These are phyloP conservation scores for Leucocoprinus birnbaumii DNA, from an alignment of 768 basidiomycete species.

Conservation along the genomic window DNA sequence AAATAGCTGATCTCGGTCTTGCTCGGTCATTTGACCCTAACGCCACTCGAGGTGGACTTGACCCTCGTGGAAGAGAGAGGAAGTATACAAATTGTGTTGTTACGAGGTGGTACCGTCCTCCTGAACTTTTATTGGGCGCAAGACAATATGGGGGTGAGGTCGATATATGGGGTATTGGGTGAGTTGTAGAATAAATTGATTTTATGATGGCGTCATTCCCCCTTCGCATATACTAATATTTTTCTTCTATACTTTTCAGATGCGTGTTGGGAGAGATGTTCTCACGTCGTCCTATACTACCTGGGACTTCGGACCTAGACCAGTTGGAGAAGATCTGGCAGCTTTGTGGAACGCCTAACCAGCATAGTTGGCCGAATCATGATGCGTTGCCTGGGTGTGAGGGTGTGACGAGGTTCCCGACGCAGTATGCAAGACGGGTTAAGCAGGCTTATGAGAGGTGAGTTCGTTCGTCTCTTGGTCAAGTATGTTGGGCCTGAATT, in stretches of 20 bases:
- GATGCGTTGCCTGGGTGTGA: constrained; percentile 78
- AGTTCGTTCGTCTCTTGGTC: constrained; percentile 19
- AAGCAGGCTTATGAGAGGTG: constrained; percentile 60
- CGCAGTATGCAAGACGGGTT: constrained; percentile 49
- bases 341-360: constrained; percentile 86
- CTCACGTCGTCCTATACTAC: constrained; percentile 78
- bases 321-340: constrained; percentile 89
- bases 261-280: constrained; percentile 99
- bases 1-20: constrained; percentile 94
- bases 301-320: constrained; percentile 86
- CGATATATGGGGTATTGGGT: constrained; percentile 98
- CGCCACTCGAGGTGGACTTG: constrained; percentile 33
- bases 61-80: constrained; percentile 48
- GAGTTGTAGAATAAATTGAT: constrained; percentile 30
- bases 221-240: neutral
- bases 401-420: constrained; percentile 63
- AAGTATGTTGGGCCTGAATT: neutral
- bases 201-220: too few relatives aligned
- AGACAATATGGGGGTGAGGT: constrained; percentile 90
- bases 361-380: constrained; percentile 77
- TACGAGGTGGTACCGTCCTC: constrained; percentile 93
- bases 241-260: constrained; percentile 37
- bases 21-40: constrained; percentile 75
- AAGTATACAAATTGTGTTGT: constrained; percentile 96
- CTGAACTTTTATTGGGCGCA: constrained; percentile 87